Conservation (phyloP, 768 basidiomycete species). For the Collybiopsis luxurians region DNA sequence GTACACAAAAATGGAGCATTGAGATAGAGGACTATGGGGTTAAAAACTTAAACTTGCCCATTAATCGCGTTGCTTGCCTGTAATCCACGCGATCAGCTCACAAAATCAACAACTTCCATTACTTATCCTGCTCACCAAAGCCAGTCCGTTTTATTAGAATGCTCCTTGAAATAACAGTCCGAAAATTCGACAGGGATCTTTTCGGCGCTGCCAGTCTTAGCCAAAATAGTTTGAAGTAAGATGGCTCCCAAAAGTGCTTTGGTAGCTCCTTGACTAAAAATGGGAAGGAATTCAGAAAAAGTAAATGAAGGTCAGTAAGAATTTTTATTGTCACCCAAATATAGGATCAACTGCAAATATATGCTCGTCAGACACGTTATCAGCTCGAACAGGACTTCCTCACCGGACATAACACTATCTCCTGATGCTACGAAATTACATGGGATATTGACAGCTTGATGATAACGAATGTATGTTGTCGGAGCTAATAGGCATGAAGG, state of each 20-base stretch:
- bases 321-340: conserved; percentile 10
- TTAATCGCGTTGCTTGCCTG: not conserved
- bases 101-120: too few species aligned
- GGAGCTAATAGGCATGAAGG: conserved; percentile 9
- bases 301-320: too few species aligned
- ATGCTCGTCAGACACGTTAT: not conserved
- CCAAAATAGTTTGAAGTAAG: conserved; percentile 8
- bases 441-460: conserved; percentile 11
- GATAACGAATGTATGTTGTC: conserved; percentile 14
- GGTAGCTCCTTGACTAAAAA: conserved; percentile 14
- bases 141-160: conserved; percentile 6
- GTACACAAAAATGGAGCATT: not conserved
- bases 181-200: conserved; percentile 10
- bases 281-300: too few species aligned
- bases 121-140: conserved; percentile 3
- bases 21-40: not conserved
- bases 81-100: not conserved
- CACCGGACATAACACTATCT: conserved; percentile 9
- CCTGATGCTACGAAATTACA: conserved; percentile 17
- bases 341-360: conserved; percentile 12
- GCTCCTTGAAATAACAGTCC: conserved; percentile 5
- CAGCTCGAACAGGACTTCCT: not conserved
- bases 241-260: conserved; percentile 17
- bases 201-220: not conserved
- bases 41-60: not conserved